These are phyloP conservation scores for Ascochyta koolunga DNA, from an alignment of 2,329 filamentous ascomycete genomes.

Conservation along the genomic window DNA sequence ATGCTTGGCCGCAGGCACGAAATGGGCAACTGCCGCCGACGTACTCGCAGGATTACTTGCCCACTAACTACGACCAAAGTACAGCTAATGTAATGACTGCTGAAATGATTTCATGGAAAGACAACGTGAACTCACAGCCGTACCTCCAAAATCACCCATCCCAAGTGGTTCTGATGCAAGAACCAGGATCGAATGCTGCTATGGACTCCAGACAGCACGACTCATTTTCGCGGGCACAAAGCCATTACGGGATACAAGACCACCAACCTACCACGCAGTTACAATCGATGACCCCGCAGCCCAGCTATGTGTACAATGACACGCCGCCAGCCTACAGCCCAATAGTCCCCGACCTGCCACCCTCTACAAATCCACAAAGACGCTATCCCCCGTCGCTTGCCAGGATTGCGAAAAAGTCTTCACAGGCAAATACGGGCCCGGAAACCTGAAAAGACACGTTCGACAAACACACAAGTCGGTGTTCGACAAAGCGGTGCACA, in stretches of 20 bases:
- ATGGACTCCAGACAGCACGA: background rate
- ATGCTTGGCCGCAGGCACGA: background rate
- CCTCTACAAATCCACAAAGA: background rate
- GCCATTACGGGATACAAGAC: background rate
- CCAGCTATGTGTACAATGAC: background rate
- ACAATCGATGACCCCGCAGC: background rate
- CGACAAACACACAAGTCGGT: background rate
- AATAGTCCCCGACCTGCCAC: background rate
- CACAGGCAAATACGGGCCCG: slow-evolving; percentile 6
- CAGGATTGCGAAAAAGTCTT: background rate
- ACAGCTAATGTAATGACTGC: background rate
- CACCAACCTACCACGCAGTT: background rate
- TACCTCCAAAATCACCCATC: background rate
- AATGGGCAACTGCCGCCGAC: background rate
- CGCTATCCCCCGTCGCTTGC: background rate
- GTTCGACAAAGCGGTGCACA: background rate
- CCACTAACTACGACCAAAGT: background rate
- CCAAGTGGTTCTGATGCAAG: background rate
- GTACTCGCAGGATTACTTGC: background rate
- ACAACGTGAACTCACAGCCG: background rate
- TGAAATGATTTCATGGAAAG: background rate
- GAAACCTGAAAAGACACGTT: slow-evolving; percentile 8
- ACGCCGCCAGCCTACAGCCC: slow-evolving; percentile 3
- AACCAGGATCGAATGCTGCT: background rate
- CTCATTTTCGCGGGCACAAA: background rate